These are phyloP conservation scores for Pleurotus pulmonarius DNA, from an alignment of 768 basidiomycete species.

Conservation along the genomic window DNA sequence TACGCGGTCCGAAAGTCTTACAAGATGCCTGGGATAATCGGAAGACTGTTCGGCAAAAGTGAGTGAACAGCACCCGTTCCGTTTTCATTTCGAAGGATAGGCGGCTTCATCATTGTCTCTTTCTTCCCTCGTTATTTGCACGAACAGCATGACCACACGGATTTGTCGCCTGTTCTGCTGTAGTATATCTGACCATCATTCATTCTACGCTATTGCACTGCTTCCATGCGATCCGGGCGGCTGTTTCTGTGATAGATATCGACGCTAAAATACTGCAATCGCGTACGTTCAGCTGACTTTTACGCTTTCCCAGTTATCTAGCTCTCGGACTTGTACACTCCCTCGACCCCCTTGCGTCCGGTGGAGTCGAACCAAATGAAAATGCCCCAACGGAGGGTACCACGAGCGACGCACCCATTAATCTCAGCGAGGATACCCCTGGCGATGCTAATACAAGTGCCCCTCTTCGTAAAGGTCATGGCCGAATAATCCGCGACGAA, in stretches of 20 bases:
- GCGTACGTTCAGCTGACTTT: constrained; percentile 3
- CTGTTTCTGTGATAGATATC: neutral
- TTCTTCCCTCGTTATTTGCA: constrained; percentile 7
- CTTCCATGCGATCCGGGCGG: neutral
- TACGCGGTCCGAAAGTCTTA: constrained; percentile 77
- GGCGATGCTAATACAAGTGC: constrained; percentile 12
- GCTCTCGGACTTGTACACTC: constrained; percentile 70
- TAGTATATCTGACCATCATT: neutral
- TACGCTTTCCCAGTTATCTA: constrained; percentile 52
- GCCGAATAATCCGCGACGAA: constrained; percentile 78
- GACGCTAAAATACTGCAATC: too few species aligned
- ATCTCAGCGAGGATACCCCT: constrained; percentile 10
- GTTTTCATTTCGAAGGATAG: neutral
- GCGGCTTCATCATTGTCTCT: constrained; percentile 11
- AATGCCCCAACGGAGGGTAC: constrained; percentile 9
- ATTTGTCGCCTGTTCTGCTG: neutral
- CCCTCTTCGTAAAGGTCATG: constrained; percentile 60
- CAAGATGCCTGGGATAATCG: constrained; percentile 84
- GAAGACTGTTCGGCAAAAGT: constrained; percentile 94
- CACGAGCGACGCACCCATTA: constrained; percentile 10
- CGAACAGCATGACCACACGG: neutral
- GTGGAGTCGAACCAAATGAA: constrained; percentile 56
- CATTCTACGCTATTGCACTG: neutral
- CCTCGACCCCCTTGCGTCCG: constrained; percentile 64
- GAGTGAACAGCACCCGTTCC: constrained; percentile 19